Evolutionary conservation across 345 rosid genomes (phyloP), one percentile per base, ranked within the genome.

Genomic region (Isatis tinctoria): DNA sequence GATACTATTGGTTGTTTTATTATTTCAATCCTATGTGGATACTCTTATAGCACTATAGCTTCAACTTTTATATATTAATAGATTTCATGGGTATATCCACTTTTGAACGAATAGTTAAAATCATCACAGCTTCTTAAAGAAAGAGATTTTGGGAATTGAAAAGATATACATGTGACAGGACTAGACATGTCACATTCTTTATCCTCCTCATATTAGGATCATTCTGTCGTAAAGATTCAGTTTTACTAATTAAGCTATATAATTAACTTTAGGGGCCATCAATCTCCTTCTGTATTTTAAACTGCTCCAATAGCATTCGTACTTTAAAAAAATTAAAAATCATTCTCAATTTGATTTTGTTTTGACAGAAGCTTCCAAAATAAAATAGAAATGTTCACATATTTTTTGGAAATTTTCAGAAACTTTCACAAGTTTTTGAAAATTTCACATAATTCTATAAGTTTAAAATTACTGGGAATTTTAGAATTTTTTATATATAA

Each of bases 171-270:
- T 49, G 56, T 11, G 56, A 48, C 27, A 48, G 53, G 67, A 67
- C 67, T 66, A 48, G 27, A 66, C 44, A 58, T 49, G 44, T 74
- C 60, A 54, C 76, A 64, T 73, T 54, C 54, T 49, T 27, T 40
- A 49, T 37, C 4, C 28, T 71, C 30, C 18, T n/a, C 58, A 60
- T 26, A 6, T 35, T 28, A 28, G 30, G 35, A 30, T 22, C 63
- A 65, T 65, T 56, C 60, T 11, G 14, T 6, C 24, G 10, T 27
- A 45, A 5, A 41, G 27, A 72, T 40, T 16, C 35, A 32, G 1
- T 27, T 24, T 37, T n/a, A 60, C 27, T 48, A 37, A 48, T 48
- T 36, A 27, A 28, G 49, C 52, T 41, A 30, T 49, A 20, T 20
- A 10, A 49, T 14, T 28, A 8, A 30, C 28, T 39, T 60, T 27